Evolutionary conservation across 2,329 filamentous ascomycete species (phyloP).

Genomic region (Arthroderma uncinatum): DNA sequence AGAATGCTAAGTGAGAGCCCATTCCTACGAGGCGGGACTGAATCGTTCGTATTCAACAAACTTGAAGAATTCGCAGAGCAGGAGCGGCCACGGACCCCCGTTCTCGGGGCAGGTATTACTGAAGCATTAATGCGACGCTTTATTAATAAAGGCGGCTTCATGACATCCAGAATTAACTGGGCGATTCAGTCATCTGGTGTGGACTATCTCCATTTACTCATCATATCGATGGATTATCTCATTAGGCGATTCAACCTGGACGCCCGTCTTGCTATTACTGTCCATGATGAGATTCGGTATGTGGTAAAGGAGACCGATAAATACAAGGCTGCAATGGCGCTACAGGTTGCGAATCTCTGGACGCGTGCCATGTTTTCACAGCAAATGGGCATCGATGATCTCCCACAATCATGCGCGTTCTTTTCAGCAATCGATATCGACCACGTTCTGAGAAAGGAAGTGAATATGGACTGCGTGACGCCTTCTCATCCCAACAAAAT

Average conservation of each 20-base stretch:
- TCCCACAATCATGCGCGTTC: conserved; percentile 88
- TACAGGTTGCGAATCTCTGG: conserved; percentile 92
- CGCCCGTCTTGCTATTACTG: conserved; percentile 80
- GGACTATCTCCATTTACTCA: conserved; percentile 89
- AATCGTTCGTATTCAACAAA: conserved; percentile 97
- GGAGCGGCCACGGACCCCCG: conserved; percentile 77
- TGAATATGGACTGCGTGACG: conserved; percentile 94
- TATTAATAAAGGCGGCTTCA: conserved; percentile 78
- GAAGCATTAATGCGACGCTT: conserved; percentile 84
- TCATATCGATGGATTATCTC: conserved; percentile 90
- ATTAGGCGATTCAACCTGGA: conserved; percentile 72
- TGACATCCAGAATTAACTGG: conserved; percentile 97
- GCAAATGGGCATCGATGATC: conserved; percentile 88
- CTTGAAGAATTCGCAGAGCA: conserved; percentile 97
- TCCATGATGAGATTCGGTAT: conserved; percentile 96
- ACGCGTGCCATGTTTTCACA: conserved; percentile 95
- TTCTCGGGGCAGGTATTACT: conserved; percentile 88
- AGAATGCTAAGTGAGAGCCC: conserved; percentile 59
- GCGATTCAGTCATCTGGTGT: conserved; percentile 96
- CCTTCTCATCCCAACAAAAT: conserved; percentile 73
- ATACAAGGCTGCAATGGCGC: conserved; percentile 80
- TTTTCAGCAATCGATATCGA: conserved; percentile 95
- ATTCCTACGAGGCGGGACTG: conserved; percentile 94
- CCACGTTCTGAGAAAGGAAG: conserved; percentile 90
- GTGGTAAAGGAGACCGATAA: conserved; percentile 74